Base-by-base conservation (phyloP, 805 yeast genomes). In the Saturnispora bothae region DNA sequence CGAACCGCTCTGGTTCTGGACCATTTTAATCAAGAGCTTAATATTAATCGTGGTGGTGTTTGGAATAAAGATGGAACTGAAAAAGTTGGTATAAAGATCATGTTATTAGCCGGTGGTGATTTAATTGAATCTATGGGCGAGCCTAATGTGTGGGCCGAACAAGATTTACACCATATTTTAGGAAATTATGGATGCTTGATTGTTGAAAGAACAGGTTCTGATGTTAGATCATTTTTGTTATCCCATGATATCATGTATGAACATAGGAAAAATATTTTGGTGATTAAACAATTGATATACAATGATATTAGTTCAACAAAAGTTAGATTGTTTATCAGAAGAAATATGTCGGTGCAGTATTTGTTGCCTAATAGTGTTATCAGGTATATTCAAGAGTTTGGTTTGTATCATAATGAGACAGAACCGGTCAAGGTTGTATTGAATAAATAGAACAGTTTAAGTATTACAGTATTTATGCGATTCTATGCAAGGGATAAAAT, bases 61-160 rank as follows among this genome's bases (percentile, higher is more conserved):
- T 52, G 59, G 45, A 37, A 36, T 21, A 74, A 76, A 8, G 65
- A 68, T 5, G 83, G 83, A 8, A 69, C 85, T 40, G 55, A 53
- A 27, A 53, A 50, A 33, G 36, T 50, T 8, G 96, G 95, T 18
- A 95, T 83, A 38, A 89, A 89, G 57, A 80, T 92, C 51, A 89
- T 92, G 97, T 69, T 92, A 39, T 65, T 92, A 29, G 98, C 98
- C 0, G 98, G 98, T 36, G 98, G 98, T 31, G 98, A 92, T 60
- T 70, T 92, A 49, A 92, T 92, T 38, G 98, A 92, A 59, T 79
- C 94, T 31, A 92, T 92, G 97, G 98, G 98, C n/a, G 98, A 92
- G 60, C 97, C 98, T 17, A 92, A 89, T 52, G 98, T 92, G 28
- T 92, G 98, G 98, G 95, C 95, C 1, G 97, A 89, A 57, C 80